Conservation (phyloP, 495 filamentous ascomycete genomes). For the Penicillium verhagenii region DNA sequence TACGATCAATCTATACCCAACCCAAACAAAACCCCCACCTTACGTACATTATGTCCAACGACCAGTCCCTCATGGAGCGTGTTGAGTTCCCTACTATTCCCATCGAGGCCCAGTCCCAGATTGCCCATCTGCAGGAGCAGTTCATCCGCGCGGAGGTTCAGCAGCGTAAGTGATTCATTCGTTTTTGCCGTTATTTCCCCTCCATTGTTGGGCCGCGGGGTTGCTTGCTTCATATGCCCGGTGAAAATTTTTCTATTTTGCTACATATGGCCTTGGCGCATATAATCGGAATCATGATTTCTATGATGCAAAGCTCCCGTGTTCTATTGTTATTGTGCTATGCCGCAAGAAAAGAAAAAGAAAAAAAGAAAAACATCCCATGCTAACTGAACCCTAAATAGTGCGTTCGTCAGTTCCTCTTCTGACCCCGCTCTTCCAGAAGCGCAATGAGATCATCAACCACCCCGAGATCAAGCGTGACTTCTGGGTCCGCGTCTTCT, state of each 20-base stretch:
- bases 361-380: background rate
- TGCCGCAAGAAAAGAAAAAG: background rate
- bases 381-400: conserved; percentile 19
- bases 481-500: conserved; percentile 89
- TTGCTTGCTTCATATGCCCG: background rate
- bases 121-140: conserved; percentile 37
- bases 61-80: conserved; percentile 33
- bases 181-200: background rate
- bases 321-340: background rate
- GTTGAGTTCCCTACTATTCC: conserved; percentile 35
- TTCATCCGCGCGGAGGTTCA: conserved; percentile 40
- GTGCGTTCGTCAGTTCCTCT: conserved; percentile 35
- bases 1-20: background rate
- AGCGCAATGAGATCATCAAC: conserved; percentile 64
- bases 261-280: background rate
- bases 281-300: background rate
- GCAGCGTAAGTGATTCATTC: conserved; percentile 34
- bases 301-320: background rate
- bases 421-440: conserved; percentile 63
- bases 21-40: background rate
- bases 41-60: conserved; percentile 25
- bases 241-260: background rate
- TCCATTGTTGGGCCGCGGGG: no score
- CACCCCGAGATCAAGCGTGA: conserved; percentile 58
- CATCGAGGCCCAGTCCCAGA: conserved; percentile 30